Evolutionary conservation across 768 basidiomycete genomes (phyloP).

Genomic region (Strobilomyces confusus): DNA sequence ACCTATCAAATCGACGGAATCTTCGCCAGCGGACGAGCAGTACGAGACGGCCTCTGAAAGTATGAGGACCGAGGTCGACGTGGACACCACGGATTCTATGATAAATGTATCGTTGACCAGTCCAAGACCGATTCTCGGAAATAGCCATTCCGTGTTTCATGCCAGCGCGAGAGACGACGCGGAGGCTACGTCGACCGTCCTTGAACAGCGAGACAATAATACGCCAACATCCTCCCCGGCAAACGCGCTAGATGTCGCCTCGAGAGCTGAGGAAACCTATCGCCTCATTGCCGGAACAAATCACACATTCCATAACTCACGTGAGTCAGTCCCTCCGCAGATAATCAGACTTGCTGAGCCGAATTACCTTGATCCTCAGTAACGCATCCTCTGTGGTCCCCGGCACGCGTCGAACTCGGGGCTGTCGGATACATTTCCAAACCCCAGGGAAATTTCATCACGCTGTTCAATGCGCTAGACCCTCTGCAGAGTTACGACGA

Average conservation of each 20-base stretch:
- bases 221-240: conserved; percentile 29
- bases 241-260: conserved; percentile 38
- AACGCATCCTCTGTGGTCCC: conserved; percentile 68
- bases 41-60: conserved; percentile 29
- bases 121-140: conserved; percentile 3
- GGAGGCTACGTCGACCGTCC: neutral
- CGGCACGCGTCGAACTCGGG: conserved; percentile 57
- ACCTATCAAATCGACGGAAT: conserved; percentile 6
- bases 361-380: conserved; percentile 36
- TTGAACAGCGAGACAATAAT: neutral
- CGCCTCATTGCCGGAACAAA: conserved; percentile 47
- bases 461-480: conserved; percentile 65
- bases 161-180: conserved; percentile 3
- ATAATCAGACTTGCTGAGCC: neutral
- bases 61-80: conserved; percentile 17
- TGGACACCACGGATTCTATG: conserved; percentile 12
- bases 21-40: conserved; percentile 20
- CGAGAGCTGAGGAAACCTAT: conserved; percentile 63
- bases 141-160: neutral
- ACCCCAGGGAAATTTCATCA: conserved; percentile 64
- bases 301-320: conserved; percentile 65
- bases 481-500: conserved; percentile 45
- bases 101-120: conserved; percentile 16
- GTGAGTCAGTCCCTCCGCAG: conserved; percentile 38
- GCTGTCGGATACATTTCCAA: conserved; percentile 74